Percentiles rank a stretch among this genome's conserved stretches.
Conservation (phyloP, 2,329 filamentous ascomycete species). For the Alternaria viburni region DNA sequence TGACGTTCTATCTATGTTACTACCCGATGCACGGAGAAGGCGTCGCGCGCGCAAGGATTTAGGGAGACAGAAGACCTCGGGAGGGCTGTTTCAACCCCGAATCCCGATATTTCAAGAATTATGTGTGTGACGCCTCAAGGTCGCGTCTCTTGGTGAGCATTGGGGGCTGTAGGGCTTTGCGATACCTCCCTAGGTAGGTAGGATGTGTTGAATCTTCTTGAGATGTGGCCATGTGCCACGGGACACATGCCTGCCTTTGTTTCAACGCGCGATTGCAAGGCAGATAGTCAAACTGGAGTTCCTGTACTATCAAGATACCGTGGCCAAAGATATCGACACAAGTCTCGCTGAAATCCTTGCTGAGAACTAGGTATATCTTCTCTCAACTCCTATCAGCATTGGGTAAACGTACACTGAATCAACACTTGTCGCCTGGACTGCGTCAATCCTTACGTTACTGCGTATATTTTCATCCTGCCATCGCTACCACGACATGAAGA, state of each 20-base stretch:
- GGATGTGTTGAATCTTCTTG: not conserved
- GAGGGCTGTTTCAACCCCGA: not conserved
- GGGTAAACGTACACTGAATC: not conserved
- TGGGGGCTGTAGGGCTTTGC: not conserved
- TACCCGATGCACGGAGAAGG: not conserved
- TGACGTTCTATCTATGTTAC: not conserved
- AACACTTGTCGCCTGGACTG: not conserved
- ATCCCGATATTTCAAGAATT: not conserved
- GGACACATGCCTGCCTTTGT: conserved; percentile 5
- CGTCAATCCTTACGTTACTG: not conserved
- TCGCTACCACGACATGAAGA: conserved; percentile 3
- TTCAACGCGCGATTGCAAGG: not conserved
- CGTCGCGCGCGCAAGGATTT: not conserved
- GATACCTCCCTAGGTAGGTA: not conserved
- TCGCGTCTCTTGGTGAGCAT: not conserved
- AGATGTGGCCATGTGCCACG: conserved; percentile 1
- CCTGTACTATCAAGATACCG: not conserved
- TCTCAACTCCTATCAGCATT: not conserved
- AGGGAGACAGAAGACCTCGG: not conserved
- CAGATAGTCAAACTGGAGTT: not conserved
- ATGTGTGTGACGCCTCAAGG: not conserved
- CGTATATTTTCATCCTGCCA: not conserved
- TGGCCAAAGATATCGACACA: not conserved
- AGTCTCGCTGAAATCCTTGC: not conserved
- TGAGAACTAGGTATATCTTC: not conserved